A percentile compares a stretch with the other conserved stretches of the same genome.
Evolutionary conservation across 257 asterid species (phyloP).

Genomic region (Solanum pimpinellifolium): DNA sequence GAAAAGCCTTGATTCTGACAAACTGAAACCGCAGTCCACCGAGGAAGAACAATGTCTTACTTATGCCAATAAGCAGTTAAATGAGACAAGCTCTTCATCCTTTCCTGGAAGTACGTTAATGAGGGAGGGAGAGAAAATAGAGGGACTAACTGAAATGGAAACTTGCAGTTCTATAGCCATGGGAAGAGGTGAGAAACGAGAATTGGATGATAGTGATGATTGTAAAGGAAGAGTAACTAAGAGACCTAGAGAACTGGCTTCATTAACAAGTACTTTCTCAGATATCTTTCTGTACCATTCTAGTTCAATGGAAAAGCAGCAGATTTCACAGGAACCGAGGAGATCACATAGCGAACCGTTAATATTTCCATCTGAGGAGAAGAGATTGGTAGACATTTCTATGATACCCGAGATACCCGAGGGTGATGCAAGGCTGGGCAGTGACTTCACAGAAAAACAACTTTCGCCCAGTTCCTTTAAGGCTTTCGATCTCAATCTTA

Average conservation of each 20-base stretch:
- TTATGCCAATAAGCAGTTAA: constrained; percentile 13
- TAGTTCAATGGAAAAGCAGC: constrained; percentile 29
- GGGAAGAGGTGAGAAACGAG: constrained; percentile 54
- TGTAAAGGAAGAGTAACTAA: constrained; percentile 31
- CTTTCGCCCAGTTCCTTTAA: constrained; percentile 65
- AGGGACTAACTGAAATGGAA: constrained; percentile 29
- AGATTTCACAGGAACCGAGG: constrained; percentile 27
- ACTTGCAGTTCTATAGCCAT: constrained; percentile 20
- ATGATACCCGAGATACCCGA: constrained; percentile 36
- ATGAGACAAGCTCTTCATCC: constrained; percentile 10
- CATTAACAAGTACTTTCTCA: constrained; percentile 30
- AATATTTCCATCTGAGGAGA: constrained; percentile 35
- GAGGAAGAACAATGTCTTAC: constrained; percentile 19
- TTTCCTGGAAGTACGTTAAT: constrained; percentile 18
- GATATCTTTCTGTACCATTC: constrained; percentile 27
- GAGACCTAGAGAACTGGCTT: constrained; percentile 17
- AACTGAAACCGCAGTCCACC: constrained; percentile 7
- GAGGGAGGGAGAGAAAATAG: constrained; percentile 24
- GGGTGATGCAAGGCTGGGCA: constrained; percentile 18
- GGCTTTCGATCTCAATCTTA: constrained; percentile 79
- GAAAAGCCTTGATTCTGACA: constrained; percentile 18
- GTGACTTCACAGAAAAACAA: constrained; percentile 46
- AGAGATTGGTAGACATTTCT: constrained; percentile 31
- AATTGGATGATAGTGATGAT: constrained; percentile 25
- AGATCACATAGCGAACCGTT: constrained; percentile 18